Base-by-base conservation (phyloP, 495 filamentous ascomycete genomes). In the Pyrenula massariospora region DNA sequence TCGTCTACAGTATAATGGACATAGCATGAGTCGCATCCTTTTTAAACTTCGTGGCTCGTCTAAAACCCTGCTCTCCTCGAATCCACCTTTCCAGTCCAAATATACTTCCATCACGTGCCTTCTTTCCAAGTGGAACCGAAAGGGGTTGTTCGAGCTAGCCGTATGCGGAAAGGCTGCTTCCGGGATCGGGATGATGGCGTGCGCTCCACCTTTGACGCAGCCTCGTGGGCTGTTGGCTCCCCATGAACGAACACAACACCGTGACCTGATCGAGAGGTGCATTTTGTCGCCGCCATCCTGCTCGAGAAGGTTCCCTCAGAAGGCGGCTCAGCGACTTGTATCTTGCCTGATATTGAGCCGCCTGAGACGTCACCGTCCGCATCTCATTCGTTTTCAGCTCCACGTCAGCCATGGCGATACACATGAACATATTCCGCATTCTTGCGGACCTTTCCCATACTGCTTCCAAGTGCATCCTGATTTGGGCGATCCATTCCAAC, bases 401-500 rank as follows among this genome's bases (percentile, higher is more conserved):
- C 42, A 11, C 50, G 8, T 8, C 5, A 8, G 22, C 19, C 19
- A 52, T 10, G 19, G 19, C 19, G 50, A 5, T 19, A 5, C 19
- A 8, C 50, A 52, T 73, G 61, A 82, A 94, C 73, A 58, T 86
- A 58, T 93, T 95, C 69, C 89, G 90, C 54, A 74, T 91, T 60
- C 63, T 89, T 49, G 93, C 75, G 56, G 93, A 98, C 68, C 62
- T 91, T 49, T 87, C 85, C 48, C 93, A 98, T 65, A 80, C 88
- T 23, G 74, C 78, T 31, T 91, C 91, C 12, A 95, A 94, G 77
- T 81, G 83, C 63, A 89, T 97, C 63, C 75, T 97, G 58, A 88
- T 96, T 69, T 89, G 83, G 75, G 86, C 91, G 36, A 96, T 98
- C 63, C 91, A 96, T 70, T 76, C 77, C 53, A 95, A 95, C 64